These are phyloP conservation scores for Sporothrix euskadiensis DNA, from an alignment of 2,329 filamentous ascomycete species.

Conservation along the genomic window DNA sequence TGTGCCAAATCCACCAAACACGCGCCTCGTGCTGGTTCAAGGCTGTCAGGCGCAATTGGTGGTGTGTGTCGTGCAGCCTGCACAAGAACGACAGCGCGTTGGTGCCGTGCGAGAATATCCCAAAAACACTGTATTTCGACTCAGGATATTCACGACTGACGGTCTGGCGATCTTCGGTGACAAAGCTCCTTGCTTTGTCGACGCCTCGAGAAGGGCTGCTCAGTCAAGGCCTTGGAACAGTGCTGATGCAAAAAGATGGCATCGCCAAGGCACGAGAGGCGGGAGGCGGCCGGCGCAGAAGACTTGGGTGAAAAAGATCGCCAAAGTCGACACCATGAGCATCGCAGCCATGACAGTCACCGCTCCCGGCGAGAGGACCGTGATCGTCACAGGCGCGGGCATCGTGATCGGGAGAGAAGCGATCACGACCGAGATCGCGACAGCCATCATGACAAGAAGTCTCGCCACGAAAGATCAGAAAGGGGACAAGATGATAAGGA, in stretches of 20 bases:
- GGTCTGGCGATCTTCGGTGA: neutral
- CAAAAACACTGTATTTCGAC: conserved; percentile 13
- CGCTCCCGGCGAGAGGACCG: neutral
- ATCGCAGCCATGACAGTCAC: neutral
- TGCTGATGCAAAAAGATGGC: conserved; percentile 6
- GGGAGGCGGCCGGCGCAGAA: conserved; percentile 21
- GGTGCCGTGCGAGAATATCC: neutral
- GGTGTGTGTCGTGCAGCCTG: neutral
- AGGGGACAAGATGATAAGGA: neutral
- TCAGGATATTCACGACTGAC: neutral
- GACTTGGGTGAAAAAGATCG: neutral
- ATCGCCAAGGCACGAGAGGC: conserved; percentile 24
- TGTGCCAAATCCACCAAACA: neutral
- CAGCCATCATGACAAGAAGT: conserved; percentile 9
- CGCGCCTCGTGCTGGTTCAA: neutral
- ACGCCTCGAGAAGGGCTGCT: neutral
- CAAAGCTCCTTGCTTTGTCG: neutral
- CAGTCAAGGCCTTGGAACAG: neutral
- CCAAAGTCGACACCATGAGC: neutral
- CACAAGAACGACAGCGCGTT: neutral
- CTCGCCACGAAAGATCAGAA: conserved; percentile 3
- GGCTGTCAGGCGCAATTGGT: neutral
- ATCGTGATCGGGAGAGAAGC: conserved; percentile 1
- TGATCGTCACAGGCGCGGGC: neutral
- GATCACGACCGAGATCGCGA: neutral